Conservation (phyloP, 129 eudicot genomes). For the Mikania micrantha region DNA sequence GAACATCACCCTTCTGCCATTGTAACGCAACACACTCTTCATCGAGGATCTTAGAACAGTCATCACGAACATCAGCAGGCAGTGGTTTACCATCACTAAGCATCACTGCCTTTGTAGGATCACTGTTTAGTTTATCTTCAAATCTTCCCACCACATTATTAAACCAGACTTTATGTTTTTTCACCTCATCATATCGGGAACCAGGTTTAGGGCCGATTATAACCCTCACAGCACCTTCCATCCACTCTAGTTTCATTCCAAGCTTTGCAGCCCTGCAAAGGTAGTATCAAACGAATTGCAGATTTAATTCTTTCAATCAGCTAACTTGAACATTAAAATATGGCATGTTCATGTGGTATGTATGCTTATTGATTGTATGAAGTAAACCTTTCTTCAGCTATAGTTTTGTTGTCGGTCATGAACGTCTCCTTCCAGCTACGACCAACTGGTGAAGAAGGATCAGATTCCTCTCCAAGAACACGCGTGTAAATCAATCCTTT, state of each 20-base stretch:
- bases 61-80: slow-evolving; percentile 37
- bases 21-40: slow-evolving; percentile 68
- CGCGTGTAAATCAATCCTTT: slow-evolving; percentile 24
- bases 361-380: background rate
- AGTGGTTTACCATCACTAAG: slow-evolving; percentile 66
- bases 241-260: slow-evolving; percentile 31
- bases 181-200: slow-evolving; percentile 13
- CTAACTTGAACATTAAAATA: background rate
- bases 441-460: slow-evolving; percentile 29
- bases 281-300: background rate
- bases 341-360: too few relatives aligned
- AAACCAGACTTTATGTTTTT: slow-evolving; percentile 29
- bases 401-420: slow-evolving; percentile 18
- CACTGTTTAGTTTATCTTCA: slow-evolving; percentile 48
- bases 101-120: slow-evolving; percentile 54
- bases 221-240: slow-evolving; percentile 28
- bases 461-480: slow-evolving; percentile 17
- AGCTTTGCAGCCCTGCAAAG: slow-evolving; percentile 26
- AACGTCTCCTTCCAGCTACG: slow-evolving; percentile 33
- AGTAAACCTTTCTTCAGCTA: slow-evolving; percentile 29
- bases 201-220: slow-evolving; percentile 31
- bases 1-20: slow-evolving; percentile 71
- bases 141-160: slow-evolving; percentile 29
- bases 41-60: slow-evolving; percentile 52
- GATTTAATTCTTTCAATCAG: background rate